Evolutionary conservation across 1,139 yeast species (phyloP), one percentile per base, ranked within the genome.

Genomic region (Magnusiomyces ingens): DNA sequence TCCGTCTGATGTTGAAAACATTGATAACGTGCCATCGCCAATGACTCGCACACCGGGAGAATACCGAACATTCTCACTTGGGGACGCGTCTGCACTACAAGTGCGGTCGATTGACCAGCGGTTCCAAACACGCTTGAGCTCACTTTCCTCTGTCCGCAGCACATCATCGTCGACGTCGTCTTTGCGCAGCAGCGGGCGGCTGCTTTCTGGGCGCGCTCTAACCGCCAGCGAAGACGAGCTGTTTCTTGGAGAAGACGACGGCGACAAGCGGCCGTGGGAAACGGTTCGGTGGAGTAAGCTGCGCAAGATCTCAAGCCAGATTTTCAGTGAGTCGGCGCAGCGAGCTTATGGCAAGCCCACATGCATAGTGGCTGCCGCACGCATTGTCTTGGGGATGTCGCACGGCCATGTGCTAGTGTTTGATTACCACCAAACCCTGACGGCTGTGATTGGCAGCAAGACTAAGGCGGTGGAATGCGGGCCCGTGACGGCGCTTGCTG

Each of bases 321-420:
- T 77, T 4, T 72, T 68, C 50, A 67, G 78, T 0, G 69, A 72
- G 10, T 64, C 70, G 1, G 70, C 75, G 5, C 58, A 64, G 19
- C 52, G 70, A 2, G 62, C 64, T 8, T 75, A 77, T 59, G 95
- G 95, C 0, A 63, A 67, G 1, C 78, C 83, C 0, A 70, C 75
- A 0, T 68, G 71, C 22, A 62, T 84, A 8, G 70, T 74, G 2
- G 75, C 82, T 0, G 75, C 81, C 1, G 73, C 81, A 2, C 73
- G 73, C 52, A 73, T 88, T 1, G 80, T 79, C 0, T 63, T 87
- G 12, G 94, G 89, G 1, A 86, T 94, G 0, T 62, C 75, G 1
- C 74, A 74, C 49, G 91, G 91, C 1, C 70, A 66, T 48, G 73
- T 85, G 0, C 66, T 85, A 17, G 72, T 83, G 1, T 87, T 84